Evolutionary conservation across 805 yeast genomes (phyloP).

Genomic region (Isabelozyma pseudorhagii): DNA sequence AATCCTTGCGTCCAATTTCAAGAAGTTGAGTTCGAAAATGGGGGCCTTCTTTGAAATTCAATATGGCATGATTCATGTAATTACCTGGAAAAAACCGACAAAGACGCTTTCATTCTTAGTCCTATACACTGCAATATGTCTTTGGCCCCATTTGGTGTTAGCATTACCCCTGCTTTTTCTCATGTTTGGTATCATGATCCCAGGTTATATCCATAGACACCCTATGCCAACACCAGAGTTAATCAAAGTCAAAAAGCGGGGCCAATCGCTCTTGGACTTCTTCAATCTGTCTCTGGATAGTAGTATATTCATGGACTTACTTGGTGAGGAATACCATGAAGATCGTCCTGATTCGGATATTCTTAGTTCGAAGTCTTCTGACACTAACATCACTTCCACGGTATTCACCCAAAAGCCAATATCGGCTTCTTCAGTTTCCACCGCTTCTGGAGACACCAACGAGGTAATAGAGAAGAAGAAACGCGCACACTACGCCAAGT

Average conservation of each 20-base stretch:
- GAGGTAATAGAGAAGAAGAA: slow-evolving; percentile 9
- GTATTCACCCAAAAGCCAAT: slow-evolving; percentile 3
- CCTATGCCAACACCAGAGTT: slow-evolving; percentile 51
- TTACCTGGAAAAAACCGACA: slow-evolving; percentile 76
- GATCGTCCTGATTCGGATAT: slow-evolving; percentile 6
- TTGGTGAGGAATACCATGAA: slow-evolving; percentile 16
- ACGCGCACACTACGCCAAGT: slow-evolving; percentile 17
- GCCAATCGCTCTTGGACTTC: slow-evolving; percentile 50
- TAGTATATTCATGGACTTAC: slow-evolving; percentile 30
- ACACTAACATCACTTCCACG: slow-evolving; percentile 9
- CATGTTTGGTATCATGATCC: slow-evolving; percentile 58
- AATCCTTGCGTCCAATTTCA: slow-evolving; percentile 54
- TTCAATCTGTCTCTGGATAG: slow-evolving; percentile 26
- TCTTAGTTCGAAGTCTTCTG: slow-evolving; percentile 11
- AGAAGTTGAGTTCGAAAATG: slow-evolving; percentile 52
- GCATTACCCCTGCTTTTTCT: slow-evolving; percentile 60
- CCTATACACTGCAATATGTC: slow-evolving; percentile 61
- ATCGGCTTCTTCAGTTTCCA: slow-evolving; percentile 1
- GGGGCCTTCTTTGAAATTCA: slow-evolving; percentile 58
- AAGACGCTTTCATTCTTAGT: slow-evolving; percentile 61
- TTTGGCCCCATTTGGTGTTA: slow-evolving; percentile 67
- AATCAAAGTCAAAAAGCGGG: slow-evolving; percentile 45
- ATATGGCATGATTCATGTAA: slow-evolving; percentile 53
- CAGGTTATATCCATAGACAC: slow-evolving; percentile 67
- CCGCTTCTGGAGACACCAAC: not conserved